A percentile compares a stretch with the other conserved stretches of the same genome.
Conservation (phyloP, 1,284 basidiomycete genomes). For the Exsudoporus floridanus region DNA sequence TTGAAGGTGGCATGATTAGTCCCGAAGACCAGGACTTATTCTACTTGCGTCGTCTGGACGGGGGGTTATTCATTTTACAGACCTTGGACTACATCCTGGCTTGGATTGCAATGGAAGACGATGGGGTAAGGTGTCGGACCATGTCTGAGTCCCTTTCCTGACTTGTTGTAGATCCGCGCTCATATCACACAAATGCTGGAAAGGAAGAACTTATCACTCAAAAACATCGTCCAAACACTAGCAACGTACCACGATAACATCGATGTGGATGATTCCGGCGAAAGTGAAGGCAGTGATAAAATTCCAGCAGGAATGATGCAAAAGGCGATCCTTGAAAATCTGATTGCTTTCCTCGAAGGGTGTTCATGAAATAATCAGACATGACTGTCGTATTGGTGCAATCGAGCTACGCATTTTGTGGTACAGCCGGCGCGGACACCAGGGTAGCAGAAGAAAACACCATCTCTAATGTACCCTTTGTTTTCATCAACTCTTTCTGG, state of each 20-base stretch:
- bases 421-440: conserved; percentile 22
- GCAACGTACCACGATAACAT: conserved; percentile 72
- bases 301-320: conserved; percentile 49
- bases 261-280: conserved; percentile 47
- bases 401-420: conserved; percentile 21
- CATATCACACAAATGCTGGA: conserved; percentile 76
- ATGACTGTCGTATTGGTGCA: conserved; percentile 1
- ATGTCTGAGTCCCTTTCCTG: conserved; percentile 4
- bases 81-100: conserved; percentile 90
- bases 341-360: conserved; percentile 65
- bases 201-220: conserved; percentile 65
- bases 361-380: conserved; percentile 21
- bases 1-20: conserved; percentile 58
- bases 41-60: conserved; percentile 83
- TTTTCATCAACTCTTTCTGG: conserved; percentile 82
- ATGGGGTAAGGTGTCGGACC: conserved; percentile 66
- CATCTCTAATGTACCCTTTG: conserved; percentile 93
- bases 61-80: conserved; percentile 87
- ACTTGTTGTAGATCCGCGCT: conserved; percentile 56
- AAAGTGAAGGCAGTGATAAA: conserved; percentile 24
- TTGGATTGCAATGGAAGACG: conserved; percentile 98
- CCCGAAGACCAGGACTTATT: conserved; percentile 71
- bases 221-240: conserved; percentile 66
- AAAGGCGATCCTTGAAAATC: conserved; percentile 65
- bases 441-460: conserved; percentile 69